A percentile compares a stretch with the other conserved stretches of the same genome.
Evolutionary conservation across 345 rosid species (phyloP).

Genomic region (Aegle marmelos): DNA sequence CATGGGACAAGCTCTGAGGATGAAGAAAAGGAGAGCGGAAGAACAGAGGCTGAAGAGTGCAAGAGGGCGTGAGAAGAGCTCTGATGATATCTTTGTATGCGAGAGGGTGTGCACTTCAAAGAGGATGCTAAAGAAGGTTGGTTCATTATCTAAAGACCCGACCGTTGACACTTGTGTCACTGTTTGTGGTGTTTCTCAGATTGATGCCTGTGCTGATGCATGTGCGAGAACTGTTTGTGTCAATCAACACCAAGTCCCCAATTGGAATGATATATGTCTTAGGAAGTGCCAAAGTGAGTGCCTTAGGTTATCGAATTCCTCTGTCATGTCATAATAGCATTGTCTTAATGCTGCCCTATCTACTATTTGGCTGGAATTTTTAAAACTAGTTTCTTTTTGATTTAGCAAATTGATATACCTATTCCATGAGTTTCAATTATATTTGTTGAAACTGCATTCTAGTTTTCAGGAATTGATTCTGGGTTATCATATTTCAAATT

Average conservation of each 20-base stretch:
- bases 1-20: slow-evolving; percentile 47
- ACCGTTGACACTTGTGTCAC: slow-evolving; percentile 54
- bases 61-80: slow-evolving; percentile 54
- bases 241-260: slow-evolving; percentile 65
- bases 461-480: not conserved
- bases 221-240: slow-evolving; percentile 60
- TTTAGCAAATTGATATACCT: not conserved
- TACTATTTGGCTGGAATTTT: not conserved
- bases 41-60: slow-evolving; percentile 51
- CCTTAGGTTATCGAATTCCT: slow-evolving; percentile 43
- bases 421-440: not conserved
- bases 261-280: slow-evolving; percentile 63
- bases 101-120: slow-evolving; percentile 73
- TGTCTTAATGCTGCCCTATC: not conserved
- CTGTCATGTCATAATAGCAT: slow-evolving; percentile 24
- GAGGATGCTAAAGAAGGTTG: slow-evolving; percentile 63
- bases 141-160: slow-evolving; percentile 58
- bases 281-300: slow-evolving; percentile 60
- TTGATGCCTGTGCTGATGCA: slow-evolving; percentile 64
- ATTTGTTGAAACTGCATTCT: not conserved
- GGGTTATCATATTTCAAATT: not conserved
- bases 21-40: slow-evolving; percentile 48
- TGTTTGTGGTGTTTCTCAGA: slow-evolving; percentile 62
- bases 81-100: slow-evolving; percentile 59
- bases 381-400: not conserved